phyloP scores from a whole-genome alignment of 2,329 filamentous ascomycete species.

The Hymenoscyphus albidus region DNA sequence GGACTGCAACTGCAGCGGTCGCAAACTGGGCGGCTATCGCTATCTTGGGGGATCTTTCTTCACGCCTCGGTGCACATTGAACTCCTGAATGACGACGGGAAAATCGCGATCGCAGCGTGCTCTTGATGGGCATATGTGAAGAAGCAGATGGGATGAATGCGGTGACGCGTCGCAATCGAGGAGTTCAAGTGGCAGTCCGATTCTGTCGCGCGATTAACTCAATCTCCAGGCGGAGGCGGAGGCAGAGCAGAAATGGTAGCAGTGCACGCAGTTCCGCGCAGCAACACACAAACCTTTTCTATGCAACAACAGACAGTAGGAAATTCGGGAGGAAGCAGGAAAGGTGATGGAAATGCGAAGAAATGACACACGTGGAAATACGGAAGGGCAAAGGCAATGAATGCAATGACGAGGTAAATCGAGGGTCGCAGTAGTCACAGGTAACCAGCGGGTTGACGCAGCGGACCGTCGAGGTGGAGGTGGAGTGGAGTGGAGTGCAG shows the following conservation, averaged over 20 bases:
- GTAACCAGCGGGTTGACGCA: no score
- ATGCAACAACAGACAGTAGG: constrained; percentile 10
- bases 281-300: constrained; percentile 2
- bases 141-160: constrained; percentile 1
- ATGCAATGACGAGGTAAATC: no score
- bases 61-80: constrained; percentile 15
- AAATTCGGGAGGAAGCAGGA: constrained; percentile 20
- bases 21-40: constrained; percentile 24
- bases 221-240: constrained; percentile 1
- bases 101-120: constrained; percentile 14
- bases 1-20: constrained; percentile 15
- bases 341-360: background rate
- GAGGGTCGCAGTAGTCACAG: no score
- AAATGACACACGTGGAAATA: background rate
- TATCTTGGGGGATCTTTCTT: constrained; percentile 8
- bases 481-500: no score
- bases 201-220: constrained; percentile 18
- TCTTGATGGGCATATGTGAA: constrained; percentile 12
- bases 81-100: background rate
- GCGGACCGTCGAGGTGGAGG: no score
- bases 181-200: constrained; percentile 21
- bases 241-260: constrained; percentile 2
- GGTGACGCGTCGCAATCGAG: constrained; percentile 27
- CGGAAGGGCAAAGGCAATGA: background rate
- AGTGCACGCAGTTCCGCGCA: constrained; percentile 2